A percentile compares a stretch with the other conserved stretches of the same genome.
phyloP scores from a whole-genome alignment of 2,329 filamentous ascomycete genomes.

The Lecanicillium sp. region DNA sequence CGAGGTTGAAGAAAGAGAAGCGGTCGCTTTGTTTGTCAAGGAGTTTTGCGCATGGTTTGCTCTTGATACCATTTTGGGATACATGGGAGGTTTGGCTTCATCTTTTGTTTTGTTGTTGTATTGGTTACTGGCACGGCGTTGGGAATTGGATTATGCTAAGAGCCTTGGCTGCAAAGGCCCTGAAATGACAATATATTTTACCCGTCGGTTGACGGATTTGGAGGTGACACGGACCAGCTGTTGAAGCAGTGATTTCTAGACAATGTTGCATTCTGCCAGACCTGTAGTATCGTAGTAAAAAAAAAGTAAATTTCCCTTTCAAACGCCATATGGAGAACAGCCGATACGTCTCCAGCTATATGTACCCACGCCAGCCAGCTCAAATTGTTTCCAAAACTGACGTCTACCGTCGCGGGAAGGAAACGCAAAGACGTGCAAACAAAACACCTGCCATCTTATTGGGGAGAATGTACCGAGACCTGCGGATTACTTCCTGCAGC shows the following conservation, averaged over 20 bases:
- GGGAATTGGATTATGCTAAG: too few relatives aligned
- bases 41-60: background rate
- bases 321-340: constrained; percentile 1
- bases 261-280: too few relatives aligned
- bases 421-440: constrained; percentile 13
- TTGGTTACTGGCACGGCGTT: too few relatives aligned
- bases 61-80: background rate
- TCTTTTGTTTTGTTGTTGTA: background rate
- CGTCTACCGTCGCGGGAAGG: too few relatives aligned
- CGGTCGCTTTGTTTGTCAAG: background rate
- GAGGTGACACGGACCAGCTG: too few relatives aligned
- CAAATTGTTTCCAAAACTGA: too few relatives aligned
- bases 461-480: constrained; percentile 6
- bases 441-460: constrained; percentile 4
- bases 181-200: too few relatives aligned
- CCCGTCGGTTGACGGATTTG: too few relatives aligned
- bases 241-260: too few relatives aligned
- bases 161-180: too few relatives aligned
- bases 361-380: too few relatives aligned
- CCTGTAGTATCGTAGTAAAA: background rate
- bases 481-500: constrained; percentile 9
- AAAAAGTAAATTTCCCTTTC: background rate
- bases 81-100: background rate
- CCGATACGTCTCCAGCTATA: background rate
- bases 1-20: background rate